Evolutionary conservation across 225 moss, liverwort and hornwort species (phyloP), one percentile per base, ranked within the genome.

Genomic region (Antitrichia curtipendula): DNA sequence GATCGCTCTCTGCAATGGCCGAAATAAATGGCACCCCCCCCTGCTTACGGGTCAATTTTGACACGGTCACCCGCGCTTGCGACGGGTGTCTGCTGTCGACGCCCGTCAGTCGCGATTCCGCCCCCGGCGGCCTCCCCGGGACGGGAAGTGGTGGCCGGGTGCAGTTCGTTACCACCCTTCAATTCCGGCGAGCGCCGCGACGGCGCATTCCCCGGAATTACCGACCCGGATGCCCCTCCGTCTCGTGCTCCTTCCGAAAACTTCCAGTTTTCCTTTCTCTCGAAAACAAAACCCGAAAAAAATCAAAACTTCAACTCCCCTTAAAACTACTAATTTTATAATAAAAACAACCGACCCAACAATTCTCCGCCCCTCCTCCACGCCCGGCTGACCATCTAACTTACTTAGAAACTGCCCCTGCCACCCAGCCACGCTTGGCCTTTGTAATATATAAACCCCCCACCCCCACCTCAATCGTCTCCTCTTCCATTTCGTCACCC

Each of bases 141-240:
- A 22, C 65, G 66, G 41, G 78, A 84, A 61, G 84, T 74, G 84
- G 74, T 47, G 60, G 88, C 80, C n/a, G 28, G 88, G 90, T 84
- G 90, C 81, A 43, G 92, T 92, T 92, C 90, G 75, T 36, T 34
- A 49, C 86, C 86, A 56, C 52, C 65, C 52, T 8, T 45, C 31
- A 29, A 76, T 43, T 84, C 50, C 88, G 71, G 40, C 56, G 36
- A 88, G 74, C 90, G 63, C 73, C 47, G 87, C 76, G 70, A 73
- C 89, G 88, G 91, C 86, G 90, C 80, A 84, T 84, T 84, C 78
- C 81, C 86, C 88, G 92, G 92, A 90, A 81, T 92, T 87, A 90
- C 90, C 90, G 92, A 92, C 90, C 90, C 88, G 28, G 53, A 32
- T 45, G 78, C 90, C 11, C 45, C 89, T 60, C 70, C 82, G 24